These are phyloP conservation scores for Alternaria longipes DNA, from an alignment of 2,329 filamentous ascomycete genomes.

Conservation along the genomic window DNA sequence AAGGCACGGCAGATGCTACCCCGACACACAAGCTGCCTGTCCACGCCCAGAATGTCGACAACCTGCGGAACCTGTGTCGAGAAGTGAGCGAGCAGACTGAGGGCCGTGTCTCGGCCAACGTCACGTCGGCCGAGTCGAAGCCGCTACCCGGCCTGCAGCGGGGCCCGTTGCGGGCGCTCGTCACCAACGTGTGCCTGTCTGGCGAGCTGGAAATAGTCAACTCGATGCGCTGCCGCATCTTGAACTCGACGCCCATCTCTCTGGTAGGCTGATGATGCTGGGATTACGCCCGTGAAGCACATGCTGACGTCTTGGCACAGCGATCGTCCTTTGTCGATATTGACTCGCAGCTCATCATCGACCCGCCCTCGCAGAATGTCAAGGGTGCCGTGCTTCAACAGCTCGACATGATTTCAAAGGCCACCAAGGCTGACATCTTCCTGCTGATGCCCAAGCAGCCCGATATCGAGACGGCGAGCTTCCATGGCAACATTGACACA, in stretches of 20 bases:
- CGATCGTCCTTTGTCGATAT: conserved; percentile 93
- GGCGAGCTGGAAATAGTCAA: conserved; percentile 87
- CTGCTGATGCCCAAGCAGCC: conserved; percentile 88
- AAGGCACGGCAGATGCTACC: conserved; percentile 83
- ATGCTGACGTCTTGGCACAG: conserved; percentile 60
- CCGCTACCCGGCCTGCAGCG: conserved; percentile 62
- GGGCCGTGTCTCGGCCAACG: conserved; percentile 78
- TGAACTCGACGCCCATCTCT: conserved; percentile 91
- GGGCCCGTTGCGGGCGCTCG: conserved; percentile 59
- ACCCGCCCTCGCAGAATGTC: conserved; percentile 72
- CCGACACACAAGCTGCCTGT: conserved; percentile 91
- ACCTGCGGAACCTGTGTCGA: conserved; percentile 79
- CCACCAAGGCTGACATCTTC: conserved; percentile 96
- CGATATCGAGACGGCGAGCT: conserved; percentile 79
- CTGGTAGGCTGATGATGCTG: conserved; percentile 69
- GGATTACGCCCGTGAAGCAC: conserved; percentile 22
- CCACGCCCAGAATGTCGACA: conserved; percentile 84
- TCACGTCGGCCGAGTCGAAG: conserved; percentile 82
- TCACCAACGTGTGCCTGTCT: conserved; percentile 89
- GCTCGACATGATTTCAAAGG: conserved; percentile 84
- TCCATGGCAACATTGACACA: conserved; percentile 77
- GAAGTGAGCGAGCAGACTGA: conserved; percentile 75
- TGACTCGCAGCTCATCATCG: conserved; percentile 88
- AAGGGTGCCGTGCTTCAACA: conserved; percentile 81
- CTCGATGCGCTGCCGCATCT: conserved; percentile 85